Percentiles rank a stretch among this genome's conserved stretches.
Evolutionary conservation across 2,329 filamentous ascomycete species (phyloP).

Genomic region (Lachnellula subtilissima): DNA sequence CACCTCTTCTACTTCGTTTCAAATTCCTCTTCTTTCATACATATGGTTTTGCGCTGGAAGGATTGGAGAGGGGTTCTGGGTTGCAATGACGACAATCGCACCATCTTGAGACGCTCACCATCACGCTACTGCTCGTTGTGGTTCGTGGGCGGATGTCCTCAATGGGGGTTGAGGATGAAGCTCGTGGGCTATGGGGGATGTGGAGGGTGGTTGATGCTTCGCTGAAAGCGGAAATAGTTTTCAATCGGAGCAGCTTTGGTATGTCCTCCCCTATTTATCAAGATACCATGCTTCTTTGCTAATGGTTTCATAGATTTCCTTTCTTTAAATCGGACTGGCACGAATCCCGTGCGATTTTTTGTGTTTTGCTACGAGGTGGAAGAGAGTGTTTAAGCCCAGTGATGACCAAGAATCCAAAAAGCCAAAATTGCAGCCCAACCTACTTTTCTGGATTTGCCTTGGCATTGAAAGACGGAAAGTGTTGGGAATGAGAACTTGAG

Average conservation of each 20-base stretch:
- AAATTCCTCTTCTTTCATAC: constrained; percentile 3
- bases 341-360: constrained; percentile 5
- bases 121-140: constrained; percentile 7
- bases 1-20: constrained; percentile 4
- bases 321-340: constrained; percentile 1
- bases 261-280: constrained; percentile 8
- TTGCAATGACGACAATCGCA: constrained; percentile 28
- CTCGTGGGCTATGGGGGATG: constrained; percentile 9
- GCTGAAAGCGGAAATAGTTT: constrained; percentile 33
- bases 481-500: constrained; percentile 37
- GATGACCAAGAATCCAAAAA: constrained; percentile 36
- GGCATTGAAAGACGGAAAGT: constrained; percentile 22
- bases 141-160: constrained; percentile 9
- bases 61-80: constrained; percentile 5
- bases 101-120: constrained; percentile 26
- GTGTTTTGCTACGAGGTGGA: constrained; percentile 12
- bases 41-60: constrained; percentile 3
- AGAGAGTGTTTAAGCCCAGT: constrained; percentile 24
- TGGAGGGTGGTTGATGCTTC: constrained; percentile 13
- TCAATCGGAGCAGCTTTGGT: constrained; percentile 34
- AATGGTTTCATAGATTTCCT: constrained; percentile 9
- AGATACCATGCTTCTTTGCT: constrained; percentile 6
- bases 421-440: constrained; percentile 36
- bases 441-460: constrained; percentile 18
- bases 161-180: constrained; percentile 17